A percentile compares a stretch with the other conserved stretches of the same genome.
Evolutionary conservation across 164 flowering plant species (phyloP).

Genomic region (Stephania yunnanensis): DNA sequence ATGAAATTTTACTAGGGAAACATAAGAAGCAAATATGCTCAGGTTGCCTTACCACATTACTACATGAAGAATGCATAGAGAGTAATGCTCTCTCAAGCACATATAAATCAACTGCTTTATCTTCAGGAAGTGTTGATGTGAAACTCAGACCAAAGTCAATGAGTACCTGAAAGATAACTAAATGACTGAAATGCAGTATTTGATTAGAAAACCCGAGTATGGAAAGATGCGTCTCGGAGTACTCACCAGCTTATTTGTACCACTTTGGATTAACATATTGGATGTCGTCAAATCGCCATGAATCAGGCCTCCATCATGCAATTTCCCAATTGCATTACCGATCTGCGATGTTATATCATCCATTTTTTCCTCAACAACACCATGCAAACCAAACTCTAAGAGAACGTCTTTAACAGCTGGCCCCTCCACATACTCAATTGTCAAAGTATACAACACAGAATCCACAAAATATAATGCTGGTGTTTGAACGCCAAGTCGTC

Average conservation of each 20-base stretch:
- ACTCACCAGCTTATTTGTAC: constrained; percentile 73
- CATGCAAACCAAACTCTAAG: constrained; percentile 62
- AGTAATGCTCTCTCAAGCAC: constrained; percentile 92
- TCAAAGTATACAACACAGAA: constrained; percentile 50
- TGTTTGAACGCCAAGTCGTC: constrained; percentile 76
- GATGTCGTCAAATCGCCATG: constrained; percentile 98
- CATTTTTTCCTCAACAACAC: constrained; percentile 55
- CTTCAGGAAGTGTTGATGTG: constrained; percentile 90
- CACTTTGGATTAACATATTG: constrained; percentile 65
- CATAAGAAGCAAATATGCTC: background rate
- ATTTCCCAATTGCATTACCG: constrained; percentile 76
- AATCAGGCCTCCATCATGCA: constrained; percentile 92
- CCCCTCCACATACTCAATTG: constrained; percentile 84
- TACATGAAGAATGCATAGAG: constrained; percentile 97
- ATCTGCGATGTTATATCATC: constrained; percentile 73
- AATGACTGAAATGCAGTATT: background rate
- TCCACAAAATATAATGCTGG: constrained; percentile 78
- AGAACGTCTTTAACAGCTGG: constrained; percentile 79
- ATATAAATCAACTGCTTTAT: constrained; percentile 94
- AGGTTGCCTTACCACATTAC: constrained; percentile 68
- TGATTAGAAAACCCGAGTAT: background rate
- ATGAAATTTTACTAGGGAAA: constrained; percentile 4
- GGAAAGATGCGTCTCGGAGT: background rate
- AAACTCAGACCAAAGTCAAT: constrained; percentile 96
- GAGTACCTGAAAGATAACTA: constrained; percentile 50